Evolutionary conservation across 495 filamentous ascomycete species (phyloP).

Genomic region (Talaromyces adpressus): DNA sequence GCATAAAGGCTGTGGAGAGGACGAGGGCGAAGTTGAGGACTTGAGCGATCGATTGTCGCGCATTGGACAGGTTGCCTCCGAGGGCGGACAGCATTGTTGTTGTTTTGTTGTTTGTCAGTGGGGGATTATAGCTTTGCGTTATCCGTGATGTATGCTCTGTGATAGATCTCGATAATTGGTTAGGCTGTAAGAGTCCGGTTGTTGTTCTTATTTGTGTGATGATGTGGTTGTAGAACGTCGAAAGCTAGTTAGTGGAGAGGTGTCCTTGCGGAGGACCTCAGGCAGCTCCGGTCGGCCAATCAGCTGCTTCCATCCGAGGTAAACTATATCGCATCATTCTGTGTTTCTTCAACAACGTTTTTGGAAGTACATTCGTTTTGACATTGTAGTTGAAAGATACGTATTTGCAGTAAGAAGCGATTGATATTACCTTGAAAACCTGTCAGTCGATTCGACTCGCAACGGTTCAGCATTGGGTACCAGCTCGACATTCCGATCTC

Average conservation of each 20-base stretch:
- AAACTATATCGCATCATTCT: background rate
- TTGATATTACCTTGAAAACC: background rate
- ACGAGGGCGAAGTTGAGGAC: slow-evolving; percentile 93
- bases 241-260: background rate
- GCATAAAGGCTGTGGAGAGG: slow-evolving; percentile 92
- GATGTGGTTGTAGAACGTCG: background rate
- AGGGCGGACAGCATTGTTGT: slow-evolving; percentile 66
- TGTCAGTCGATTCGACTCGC: background rate
- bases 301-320: background rate
- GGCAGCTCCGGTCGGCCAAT: slow-evolving; percentile 1
- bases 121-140: background rate
- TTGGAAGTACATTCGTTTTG: background rate
- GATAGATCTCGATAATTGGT: background rate
- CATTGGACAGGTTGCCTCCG: slow-evolving; percentile 51
- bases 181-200: background rate
- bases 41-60: slow-evolving; percentile 82
- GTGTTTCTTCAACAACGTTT: background rate
- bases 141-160: background rate
- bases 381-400: background rate
- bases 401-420: background rate
- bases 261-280: slow-evolving; percentile 3
- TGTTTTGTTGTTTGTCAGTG: background rate
- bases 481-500: background rate
- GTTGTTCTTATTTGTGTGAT: background rate
- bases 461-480: background rate